Evolutionary conservation across 1,284 basidiomycete species (phyloP).

Genomic region (Sporisorium reilianum): DNA sequence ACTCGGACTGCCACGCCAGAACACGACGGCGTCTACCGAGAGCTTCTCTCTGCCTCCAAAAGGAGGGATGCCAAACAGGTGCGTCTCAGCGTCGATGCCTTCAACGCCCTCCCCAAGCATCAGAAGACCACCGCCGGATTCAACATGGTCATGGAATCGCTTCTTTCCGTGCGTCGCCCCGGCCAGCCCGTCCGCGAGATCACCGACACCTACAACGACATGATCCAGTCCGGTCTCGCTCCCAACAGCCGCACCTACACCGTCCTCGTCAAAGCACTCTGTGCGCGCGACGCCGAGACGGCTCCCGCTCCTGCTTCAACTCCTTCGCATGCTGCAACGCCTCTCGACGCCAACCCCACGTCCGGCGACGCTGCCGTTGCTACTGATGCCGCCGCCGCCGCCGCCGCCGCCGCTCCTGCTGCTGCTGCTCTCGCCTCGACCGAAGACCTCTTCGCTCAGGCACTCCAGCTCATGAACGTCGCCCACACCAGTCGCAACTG

Average conservation of each 20-base stretch:
- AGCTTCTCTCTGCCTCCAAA: constrained; percentile 16
- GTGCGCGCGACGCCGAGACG: constrained; percentile 79
- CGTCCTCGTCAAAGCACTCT: constrained; percentile 78
- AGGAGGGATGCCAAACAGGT: constrained; percentile 28
- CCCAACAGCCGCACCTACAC: constrained; percentile 80
- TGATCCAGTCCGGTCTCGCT: constrained; percentile 77
- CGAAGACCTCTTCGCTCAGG: constrained; percentile 69
- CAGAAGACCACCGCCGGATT: constrained; percentile 72
- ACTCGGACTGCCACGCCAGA: too few species aligned
- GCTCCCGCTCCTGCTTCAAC: neutral
- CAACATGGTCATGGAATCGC: constrained; percentile 77
- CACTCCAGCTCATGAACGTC: constrained; percentile 75
- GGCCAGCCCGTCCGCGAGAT: constrained; percentile 77
- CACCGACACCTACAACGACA: constrained; percentile 80
- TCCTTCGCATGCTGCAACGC: neutral
- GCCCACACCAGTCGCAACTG: constrained; percentile 65
- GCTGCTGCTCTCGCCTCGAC: neutral
- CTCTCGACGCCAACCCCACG: neutral
- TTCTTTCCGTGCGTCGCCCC: constrained; percentile 72
- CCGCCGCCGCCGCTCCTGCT: neutral
- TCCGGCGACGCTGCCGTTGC: neutral
- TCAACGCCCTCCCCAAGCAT: constrained; percentile 55
- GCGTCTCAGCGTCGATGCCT: constrained; percentile 37
- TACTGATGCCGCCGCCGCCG: too few species aligned
- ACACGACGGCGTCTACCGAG: constrained; percentile 31